Conservation (phyloP, 2,329 filamentous ascomycete genomes). For the Myriangium duriaei region DNA sequence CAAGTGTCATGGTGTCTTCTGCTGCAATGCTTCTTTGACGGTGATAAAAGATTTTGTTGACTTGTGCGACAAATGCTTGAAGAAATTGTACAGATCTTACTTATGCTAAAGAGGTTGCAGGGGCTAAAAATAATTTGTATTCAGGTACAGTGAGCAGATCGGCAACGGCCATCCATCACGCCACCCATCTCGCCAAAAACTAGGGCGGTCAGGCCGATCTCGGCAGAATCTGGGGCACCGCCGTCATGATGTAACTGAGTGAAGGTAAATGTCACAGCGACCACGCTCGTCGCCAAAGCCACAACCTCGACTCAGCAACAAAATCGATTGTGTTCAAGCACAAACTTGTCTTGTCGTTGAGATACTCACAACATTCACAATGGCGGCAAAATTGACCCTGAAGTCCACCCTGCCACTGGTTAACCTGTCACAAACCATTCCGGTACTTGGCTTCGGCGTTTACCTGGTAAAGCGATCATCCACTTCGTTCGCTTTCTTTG, state of each 20-base stretch:
- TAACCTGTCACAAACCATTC: constrained; percentile 42
- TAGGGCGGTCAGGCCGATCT: neutral
- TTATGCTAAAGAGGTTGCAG: too few relatives aligned
- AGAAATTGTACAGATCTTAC: too few relatives aligned
- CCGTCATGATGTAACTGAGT: neutral
- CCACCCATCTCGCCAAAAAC: too few relatives aligned
- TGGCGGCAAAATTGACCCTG: constrained; percentile 28
- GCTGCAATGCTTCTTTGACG: neutral
- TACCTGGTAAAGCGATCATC: constrained; percentile 32
- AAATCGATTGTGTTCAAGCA: neutral
- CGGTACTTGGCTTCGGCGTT: constrained; percentile 59
- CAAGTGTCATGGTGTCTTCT: constrained; percentile 41
- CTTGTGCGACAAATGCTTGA: too few relatives aligned
- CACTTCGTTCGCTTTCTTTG: neutral
- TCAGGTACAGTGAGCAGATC: too few relatives aligned
- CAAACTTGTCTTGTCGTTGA: too few relatives aligned
- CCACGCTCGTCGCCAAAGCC: neutral
- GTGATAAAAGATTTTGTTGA: neutral
- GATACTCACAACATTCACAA: too few relatives aligned
- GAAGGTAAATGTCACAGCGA: neutral
- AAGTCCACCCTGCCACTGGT: constrained; percentile 38
- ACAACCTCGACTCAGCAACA: neutral
- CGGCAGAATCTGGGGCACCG: neutral
- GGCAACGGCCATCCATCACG: too few relatives aligned
- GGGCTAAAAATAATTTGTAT: too few relatives aligned